Evolutionary conservation across 1,284 basidiomycete genomes (phyloP), one percentile per base, ranked within the genome.

Genomic region (Anthracocystis setariae): DNA sequence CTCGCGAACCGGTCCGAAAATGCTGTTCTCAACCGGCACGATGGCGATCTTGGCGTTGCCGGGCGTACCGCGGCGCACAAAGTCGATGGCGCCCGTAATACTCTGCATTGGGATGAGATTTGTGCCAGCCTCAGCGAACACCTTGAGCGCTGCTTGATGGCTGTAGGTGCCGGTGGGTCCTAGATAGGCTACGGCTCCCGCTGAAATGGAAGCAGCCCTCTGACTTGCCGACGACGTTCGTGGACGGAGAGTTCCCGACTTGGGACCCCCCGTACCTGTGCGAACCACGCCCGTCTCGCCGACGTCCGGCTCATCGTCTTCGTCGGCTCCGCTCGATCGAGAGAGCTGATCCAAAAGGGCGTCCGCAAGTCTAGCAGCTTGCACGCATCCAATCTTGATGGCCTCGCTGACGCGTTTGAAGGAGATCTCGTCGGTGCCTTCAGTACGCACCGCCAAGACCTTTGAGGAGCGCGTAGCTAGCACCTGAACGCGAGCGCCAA

Each of bases 241-340:
- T 13, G 63, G 69, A 17, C 49, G 65, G 10, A 76, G 58, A 13
- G 60, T 68, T 25, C 74, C 74, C 3, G 72, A 65, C 46, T 72
- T 74, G 44, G 74, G 74, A 5, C 74, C 74, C 12, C 74, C 74
- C 10, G 66, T 59, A 5, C 74, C 74, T n/a, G 53, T 59, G 0
- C 69, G 68, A 10, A 73, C 50, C 12, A 68, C 53, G 5, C 74
- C 74, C 1, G 74, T 76, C 65, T 76, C 74, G 24, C 72, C 74
- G 2, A 73, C 68, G 33, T 46, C 54, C 13, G 24, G 29, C 20
- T 61, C 37, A 3, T 67, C 45, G 2, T 67, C 58, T 15, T 67
- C 58, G 23, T 54, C 55, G 5, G 13, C 20, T 18, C 54, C 59
- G 18, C 44, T 51, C 20, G 46, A 35, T 10, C 37, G 47, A 10